These are phyloP conservation scores for Sugiyamaella pinicola DNA, from an alignment of 1,139 yeast genomes.

Conservation along the genomic window DNA sequence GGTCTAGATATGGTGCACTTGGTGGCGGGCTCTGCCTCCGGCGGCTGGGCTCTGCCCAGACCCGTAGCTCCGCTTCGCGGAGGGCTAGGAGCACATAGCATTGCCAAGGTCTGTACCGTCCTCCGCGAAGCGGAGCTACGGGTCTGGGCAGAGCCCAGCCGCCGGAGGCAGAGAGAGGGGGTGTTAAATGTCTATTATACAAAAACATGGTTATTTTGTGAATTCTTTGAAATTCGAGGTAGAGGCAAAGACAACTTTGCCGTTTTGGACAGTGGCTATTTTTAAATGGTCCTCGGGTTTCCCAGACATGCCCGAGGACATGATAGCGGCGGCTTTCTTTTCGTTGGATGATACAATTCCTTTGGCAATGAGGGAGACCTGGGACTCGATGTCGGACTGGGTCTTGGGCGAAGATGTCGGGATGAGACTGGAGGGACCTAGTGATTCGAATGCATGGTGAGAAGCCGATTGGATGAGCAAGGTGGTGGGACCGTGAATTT, in stretches of 20 bases:
- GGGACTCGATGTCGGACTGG: conserved; percentile 23
- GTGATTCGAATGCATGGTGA: conserved; percentile 8
- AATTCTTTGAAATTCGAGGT: conserved; percentile 17
- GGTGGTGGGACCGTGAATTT: conserved; percentile 27
- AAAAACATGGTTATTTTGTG: not conserved
- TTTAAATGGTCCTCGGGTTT: conserved; percentile 35
- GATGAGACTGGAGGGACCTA: not conserved
- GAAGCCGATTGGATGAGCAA: conserved; percentile 24
- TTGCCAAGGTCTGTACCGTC: no score
- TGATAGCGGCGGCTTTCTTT: conserved; percentile 22
- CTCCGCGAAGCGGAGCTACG: conserved; percentile 1
- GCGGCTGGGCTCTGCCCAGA: not conserved
- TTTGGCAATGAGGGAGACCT: conserved; percentile 17
- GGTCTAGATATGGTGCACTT: no score
- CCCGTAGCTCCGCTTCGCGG: not conserved
- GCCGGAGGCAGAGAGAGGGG: not conserved
- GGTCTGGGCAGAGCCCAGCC: not conserved
- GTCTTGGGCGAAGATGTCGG: conserved; percentile 10
- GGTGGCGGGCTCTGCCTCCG: not conserved
- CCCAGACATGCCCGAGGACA: conserved; percentile 27
- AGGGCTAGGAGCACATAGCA: no score
- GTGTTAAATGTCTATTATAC: not conserved
- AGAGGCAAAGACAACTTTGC: conserved; percentile 32
- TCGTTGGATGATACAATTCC: not conserved
- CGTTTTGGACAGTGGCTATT: conserved; percentile 33